Evolutionary conservation across 805 yeast species (phyloP), one percentile per base, ranked within the genome.

Genomic region (Candida silvicultrix): DNA sequence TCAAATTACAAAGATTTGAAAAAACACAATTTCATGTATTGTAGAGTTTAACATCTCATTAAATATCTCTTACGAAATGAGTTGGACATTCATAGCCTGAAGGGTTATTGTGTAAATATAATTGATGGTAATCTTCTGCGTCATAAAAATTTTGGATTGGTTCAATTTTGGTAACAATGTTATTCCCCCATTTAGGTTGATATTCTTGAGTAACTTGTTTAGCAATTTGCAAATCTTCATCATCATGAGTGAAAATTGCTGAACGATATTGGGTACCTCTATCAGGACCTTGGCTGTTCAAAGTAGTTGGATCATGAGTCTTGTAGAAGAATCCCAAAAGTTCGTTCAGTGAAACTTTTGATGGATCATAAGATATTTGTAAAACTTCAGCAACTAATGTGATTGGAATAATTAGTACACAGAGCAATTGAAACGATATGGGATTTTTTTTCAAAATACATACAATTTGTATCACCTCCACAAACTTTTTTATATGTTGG

Each of bases 41-140:
- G 25, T 23, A 6, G 25, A 23, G 5, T 7, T n/a, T 14, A 5
- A 16, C 21, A 34, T 5, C n/a, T n/a, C n/a, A n/a, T 50, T 54
- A 69, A 28, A 69, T 45, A 39, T 70, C 66, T 67, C 98, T 81
- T 45, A 87, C 62, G 55, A 75, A 89, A 60, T 92, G 98, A 4
- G 92, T 81, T 19, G 96, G 92, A 63, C 98, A 92, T 48, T 85
- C 87, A 64, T 90, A 89, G 5, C 97, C 97, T 5, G 69, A 65
- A 2, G 97, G 95, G 62, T 92, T 89, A 58, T 79, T 81, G 46
- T 75, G 74, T 56, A 92, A 71, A 63, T 94, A 92, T 50, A 74
- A 59, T 63, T 92, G 98, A 64, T 92, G 99, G 63, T 90, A 92
- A 34, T 82, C 90, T 66, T 92, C 99, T n/a, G 97, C 98, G 60